Percentiles rank a stretch among this genome's conserved stretches.
Conservation (phyloP, 2,329 filamentous ascomycete genomes). For the Calonectria montana region DNA sequence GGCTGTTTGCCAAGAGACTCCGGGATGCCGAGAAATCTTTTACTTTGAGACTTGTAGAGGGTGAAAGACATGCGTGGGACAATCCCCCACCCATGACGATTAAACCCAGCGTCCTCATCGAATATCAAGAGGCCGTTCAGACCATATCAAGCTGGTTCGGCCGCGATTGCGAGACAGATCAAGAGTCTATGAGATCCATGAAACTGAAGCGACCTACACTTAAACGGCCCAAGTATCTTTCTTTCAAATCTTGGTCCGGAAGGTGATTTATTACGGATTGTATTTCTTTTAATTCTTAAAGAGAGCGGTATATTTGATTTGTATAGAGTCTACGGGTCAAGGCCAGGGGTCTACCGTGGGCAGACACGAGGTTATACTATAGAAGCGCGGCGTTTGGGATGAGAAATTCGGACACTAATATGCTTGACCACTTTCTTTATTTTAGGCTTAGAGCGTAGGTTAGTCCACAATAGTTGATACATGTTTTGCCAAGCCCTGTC, state of each 20-base stretch:
- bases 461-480: neutral
- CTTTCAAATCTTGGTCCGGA: constrained; percentile 47
- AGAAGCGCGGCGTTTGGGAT: constrained; percentile 6
- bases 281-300: neutral
- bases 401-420: neutral
- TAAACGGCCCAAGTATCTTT: constrained; percentile 46
- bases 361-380: neutral
- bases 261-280: constrained; percentile 31
- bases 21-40: constrained; percentile 47
- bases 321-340: neutral
- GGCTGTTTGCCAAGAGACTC: constrained; percentile 71
- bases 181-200: constrained; percentile 49
- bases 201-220: constrained; percentile 47
- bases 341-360: neutral
- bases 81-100: constrained; percentile 57
- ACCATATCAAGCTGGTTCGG: constrained; percentile 56
- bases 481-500: neutral
- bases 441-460: neutral
- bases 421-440: neutral
- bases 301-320: neutral
- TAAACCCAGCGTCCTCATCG: constrained; percentile 57
- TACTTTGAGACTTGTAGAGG: constrained; percentile 56
- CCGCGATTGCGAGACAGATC: constrained; percentile 50
- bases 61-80: constrained; percentile 62
- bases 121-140: constrained; percentile 58